A percentile compares a stretch with the other conserved stretches of the same genome.
Evolutionary conservation across 306 rosid genomes (phyloP).

Genomic region (Quercus wislizeni): DNA sequence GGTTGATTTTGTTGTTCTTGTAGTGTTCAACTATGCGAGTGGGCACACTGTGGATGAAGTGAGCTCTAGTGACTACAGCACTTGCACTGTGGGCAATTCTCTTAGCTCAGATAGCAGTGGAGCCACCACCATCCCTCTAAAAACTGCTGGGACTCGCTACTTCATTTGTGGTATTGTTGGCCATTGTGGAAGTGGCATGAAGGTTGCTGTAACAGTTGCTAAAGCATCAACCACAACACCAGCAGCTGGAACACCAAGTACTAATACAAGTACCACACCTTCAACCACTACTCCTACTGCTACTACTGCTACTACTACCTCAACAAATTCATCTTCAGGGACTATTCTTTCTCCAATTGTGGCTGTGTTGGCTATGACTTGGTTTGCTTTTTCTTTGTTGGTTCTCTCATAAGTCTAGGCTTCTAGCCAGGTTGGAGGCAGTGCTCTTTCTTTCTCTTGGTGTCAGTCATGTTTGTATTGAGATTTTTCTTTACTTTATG

Average conservation of each 20-base stretch:
- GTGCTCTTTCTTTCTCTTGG: slow-evolving; percentile 45
- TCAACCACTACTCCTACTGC: slow-evolving; percentile 24
- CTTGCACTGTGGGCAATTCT: slow-evolving; percentile 61
- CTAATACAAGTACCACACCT: slow-evolving; percentile 20
- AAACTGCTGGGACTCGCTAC: slow-evolving; percentile 70
- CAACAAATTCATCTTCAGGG: slow-evolving; percentile 39
- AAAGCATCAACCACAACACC: slow-evolving; percentile 35
- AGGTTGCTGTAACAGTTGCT: slow-evolving; percentile 60
- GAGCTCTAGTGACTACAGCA: slow-evolving; percentile 58
- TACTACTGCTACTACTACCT: slow-evolving; percentile 20
- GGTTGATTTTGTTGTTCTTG: neutral
- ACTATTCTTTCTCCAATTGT: slow-evolving; percentile 25
- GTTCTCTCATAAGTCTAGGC: slow-evolving; percentile 12
- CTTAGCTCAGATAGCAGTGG: slow-evolving; percentile 68
- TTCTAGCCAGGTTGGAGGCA: slow-evolving; percentile 77
- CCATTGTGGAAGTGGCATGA: slow-evolving; percentile 87
- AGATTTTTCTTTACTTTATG: neutral
- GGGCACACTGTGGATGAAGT: slow-evolving; percentile 93
- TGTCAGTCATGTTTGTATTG: neutral
- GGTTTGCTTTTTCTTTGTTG: slow-evolving; percentile 26
- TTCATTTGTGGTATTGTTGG: slow-evolving; percentile 59
- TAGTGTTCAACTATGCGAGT: slow-evolving; percentile 74
- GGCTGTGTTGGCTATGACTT: slow-evolving; percentile 28
- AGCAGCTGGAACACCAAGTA: slow-evolving; percentile 23
- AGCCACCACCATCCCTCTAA: slow-evolving; percentile 61